Evolutionary conservation across 2,329 filamentous ascomycete species (phyloP), one percentile per base, ranked within the genome.

Genomic region (Aspergillus arachidicola): DNA sequence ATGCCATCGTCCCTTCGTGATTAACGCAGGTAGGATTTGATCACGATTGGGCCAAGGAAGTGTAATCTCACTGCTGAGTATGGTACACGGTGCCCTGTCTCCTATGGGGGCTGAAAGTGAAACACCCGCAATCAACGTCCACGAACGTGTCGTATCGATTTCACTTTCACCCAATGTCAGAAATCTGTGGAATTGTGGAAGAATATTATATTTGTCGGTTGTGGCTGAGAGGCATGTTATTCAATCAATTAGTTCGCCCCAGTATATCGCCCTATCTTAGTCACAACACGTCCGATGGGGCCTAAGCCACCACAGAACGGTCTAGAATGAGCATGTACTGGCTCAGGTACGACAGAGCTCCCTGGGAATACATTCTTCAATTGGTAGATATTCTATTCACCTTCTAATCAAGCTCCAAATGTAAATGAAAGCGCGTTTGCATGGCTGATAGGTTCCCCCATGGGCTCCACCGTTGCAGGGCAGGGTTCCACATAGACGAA

Each of bases 1-100:
- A n/a, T 3, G 16, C 4, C 1, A 11, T 7, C 3, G 21, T 6
- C 11, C 5, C 2, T 32, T 32, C 1, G 12, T 11, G 16, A 11
- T 21, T 10, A 4, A 21, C 0, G 1, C 4, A 10, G 12, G 12
- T 5, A 0, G 9, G 28, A 34, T 21, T 10, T 11, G 1, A 5
- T 51, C 10, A 51, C 21, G 11, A 10, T 2, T 0, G 1, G 28
- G 26, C 26, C 2, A 23, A n/a, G 48, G 16, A 32, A 51, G 28
- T 28, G 19, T 21, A 51, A 34, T 34, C 28, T 34, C 9, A 51
- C 28, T 3, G 12, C n/a, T 30, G 21, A 38, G 32, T 6, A 12
- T 6, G 11, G 16, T 55, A 19, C n/a, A 23, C 12, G n/a, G 23
- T 36, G 11, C 32, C 19, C 23, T 38, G 32, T 36, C 10, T 12